Conservation (phyloP, 2,329 filamentous ascomycete genomes). For the Grosmannia penicillata region DNA sequence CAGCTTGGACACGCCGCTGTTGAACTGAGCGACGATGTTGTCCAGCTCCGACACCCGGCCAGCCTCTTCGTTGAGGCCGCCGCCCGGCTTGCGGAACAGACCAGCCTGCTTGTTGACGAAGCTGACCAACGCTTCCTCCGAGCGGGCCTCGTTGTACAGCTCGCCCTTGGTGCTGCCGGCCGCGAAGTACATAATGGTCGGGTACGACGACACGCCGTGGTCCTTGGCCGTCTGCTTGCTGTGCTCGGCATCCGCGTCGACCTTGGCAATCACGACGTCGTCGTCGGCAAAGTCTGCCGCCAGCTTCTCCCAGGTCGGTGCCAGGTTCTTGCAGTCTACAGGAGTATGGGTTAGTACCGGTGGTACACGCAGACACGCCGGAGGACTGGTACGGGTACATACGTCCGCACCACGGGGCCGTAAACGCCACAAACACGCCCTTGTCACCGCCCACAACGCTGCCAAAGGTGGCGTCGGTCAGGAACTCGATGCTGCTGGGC, state of each 20-base stretch:
- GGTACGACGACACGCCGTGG: constrained; percentile 73
- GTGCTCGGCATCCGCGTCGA: constrained; percentile 77
- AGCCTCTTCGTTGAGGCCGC: constrained; percentile 61
- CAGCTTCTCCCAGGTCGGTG: constrained; percentile 78
- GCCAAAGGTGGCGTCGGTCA: constrained; percentile 70
- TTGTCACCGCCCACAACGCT: constrained; percentile 68
- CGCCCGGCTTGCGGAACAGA: constrained; percentile 70
- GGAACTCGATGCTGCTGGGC: constrained; percentile 61
- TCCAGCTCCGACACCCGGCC: constrained; percentile 75
- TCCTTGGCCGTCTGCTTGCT: constrained; percentile 63
- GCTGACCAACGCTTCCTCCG: constrained; percentile 58
- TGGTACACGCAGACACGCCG: background rate
- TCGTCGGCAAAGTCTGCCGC: constrained; percentile 68
- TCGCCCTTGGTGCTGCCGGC: constrained; percentile 61
- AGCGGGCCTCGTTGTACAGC: constrained; percentile 60
- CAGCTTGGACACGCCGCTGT: constrained; percentile 40
- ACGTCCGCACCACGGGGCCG: constrained; percentile 97
- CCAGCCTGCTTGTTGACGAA: constrained; percentile 85
- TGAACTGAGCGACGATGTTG: constrained; percentile 58
- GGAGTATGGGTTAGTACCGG: background rate
- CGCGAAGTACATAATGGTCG: constrained; percentile 96
- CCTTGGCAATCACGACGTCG: constrained; percentile 78
- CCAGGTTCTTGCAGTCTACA: constrained; percentile 89
- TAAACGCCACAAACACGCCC: constrained; percentile 89
- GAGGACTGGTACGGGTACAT: constrained; percentile 28